These are phyloP conservation scores for Fimicolochytrium jonesii DNA, from an alignment of 192 early-diverging fungal species.

Conservation along the genomic window DNA sequence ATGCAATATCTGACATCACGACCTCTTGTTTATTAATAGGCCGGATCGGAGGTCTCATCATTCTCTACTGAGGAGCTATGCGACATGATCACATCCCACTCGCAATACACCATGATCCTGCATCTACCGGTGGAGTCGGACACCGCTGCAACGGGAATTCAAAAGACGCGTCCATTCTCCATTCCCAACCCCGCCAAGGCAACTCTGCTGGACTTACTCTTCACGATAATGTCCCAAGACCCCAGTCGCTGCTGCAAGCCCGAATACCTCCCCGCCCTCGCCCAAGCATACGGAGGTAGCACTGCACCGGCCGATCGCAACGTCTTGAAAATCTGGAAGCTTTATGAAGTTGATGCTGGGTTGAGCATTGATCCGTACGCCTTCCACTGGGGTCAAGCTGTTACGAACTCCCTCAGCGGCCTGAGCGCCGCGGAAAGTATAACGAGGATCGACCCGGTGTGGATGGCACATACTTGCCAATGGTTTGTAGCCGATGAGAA, in stretches of 20 bases:
- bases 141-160: too few species aligned
- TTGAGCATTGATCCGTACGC: slow-evolving; percentile 57
- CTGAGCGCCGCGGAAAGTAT: slow-evolving; percentile 49
- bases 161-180: slow-evolving; percentile 27
- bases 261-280: slow-evolving; percentile 41
- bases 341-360: slow-evolving; percentile 54
- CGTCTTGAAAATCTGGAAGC: slow-evolving; percentile 49
- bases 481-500: slow-evolving; percentile 41
- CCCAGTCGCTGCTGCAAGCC: slow-evolving; percentile 47
- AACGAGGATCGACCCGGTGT: slow-evolving; percentile 53
- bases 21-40: too few species aligned
- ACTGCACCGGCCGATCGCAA: slow-evolving; percentile 47
- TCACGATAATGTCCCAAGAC: slow-evolving; percentile 44
- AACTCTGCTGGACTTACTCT: slow-evolving; percentile 47
- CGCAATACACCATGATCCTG: slow-evolving; percentile 32
- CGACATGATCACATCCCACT: slow-evolving; percentile 39
- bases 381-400: slow-evolving; percentile 54
- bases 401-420: background rate
- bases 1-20: too few species aligned
- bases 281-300: slow-evolving; percentile 58
- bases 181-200: slow-evolving; percentile 31
- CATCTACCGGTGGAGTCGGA: slow-evolving; percentile 8
- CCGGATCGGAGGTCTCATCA: background rate
- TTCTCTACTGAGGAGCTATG: background rate
- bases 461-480: slow-evolving; percentile 60